Evolutionary conservation across 768 basidiomycete species (phyloP), one percentile per base, ranked within the genome.

Genomic region (Mycena olivaceomarginata): DNA sequence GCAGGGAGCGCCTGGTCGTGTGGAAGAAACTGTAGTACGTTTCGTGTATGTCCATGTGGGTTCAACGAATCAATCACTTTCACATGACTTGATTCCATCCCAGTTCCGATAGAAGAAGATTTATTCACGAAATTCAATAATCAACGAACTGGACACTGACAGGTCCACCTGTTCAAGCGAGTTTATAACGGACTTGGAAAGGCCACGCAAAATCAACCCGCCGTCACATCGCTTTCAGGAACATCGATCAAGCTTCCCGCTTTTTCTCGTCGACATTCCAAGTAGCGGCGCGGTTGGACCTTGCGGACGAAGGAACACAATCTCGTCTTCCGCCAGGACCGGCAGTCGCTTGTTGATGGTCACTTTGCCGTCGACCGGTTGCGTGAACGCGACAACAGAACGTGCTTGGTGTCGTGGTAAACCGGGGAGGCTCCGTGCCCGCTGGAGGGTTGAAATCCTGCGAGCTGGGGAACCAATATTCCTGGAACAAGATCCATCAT

Each of bases 1-100:
- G 89, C 13, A 88, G 83, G 77, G 92, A 93, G 76, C 87, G 87
- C 60, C 77, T 94, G 18, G 81, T 92, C 0, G 90, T 94, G 5
- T 93, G 91, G 92, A 90, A 83, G 83, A 88, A 86, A 67, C 16
- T 79, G 6, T 79, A 53, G 20, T 31, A 31, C 31, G 31, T 31
- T 31, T 31, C 31, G 31, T 31, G 31, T 31, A 31, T 31, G 31
- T 4, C 31, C 31, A 31, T 31, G 31, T 31, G 2, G 31, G 31
- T 31, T 31, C 31, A 31, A 31, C 3, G 31, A 31, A 31, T 31
- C 31, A 31, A 31, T 31, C 31, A 31, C 31, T 31, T 31, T 31
- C 31, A 31, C 4, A 31, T 45, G 43, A 45, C 43, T 45, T 45
- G 43, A 45, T 15, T 45, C 43, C 43, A 45, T 11, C 9, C 9